Percentiles rank a stretch among this genome's conserved stretches.
Conservation (phyloP, 108 stramenopile species). For the Pseudonitzschia multistriata region DNA sequence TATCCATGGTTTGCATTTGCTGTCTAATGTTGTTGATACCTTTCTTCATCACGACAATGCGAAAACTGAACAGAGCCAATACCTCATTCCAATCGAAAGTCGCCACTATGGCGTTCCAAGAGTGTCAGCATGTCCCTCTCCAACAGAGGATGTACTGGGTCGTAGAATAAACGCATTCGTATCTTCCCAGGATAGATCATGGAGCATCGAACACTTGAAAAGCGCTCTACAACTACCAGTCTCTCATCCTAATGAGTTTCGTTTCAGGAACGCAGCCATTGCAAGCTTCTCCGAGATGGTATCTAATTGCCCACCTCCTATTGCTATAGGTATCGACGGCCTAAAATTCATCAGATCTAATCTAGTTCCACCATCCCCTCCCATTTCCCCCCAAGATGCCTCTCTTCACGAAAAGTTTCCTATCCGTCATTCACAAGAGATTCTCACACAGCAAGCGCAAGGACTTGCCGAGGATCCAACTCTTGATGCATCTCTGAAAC, state of each 20-base stretch:
- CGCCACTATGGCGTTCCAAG: not conserved
- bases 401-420: not conserved
- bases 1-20: conserved; percentile 2
- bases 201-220: not conserved
- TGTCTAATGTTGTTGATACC: not conserved
- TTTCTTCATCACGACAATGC: not conserved
- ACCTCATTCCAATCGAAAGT: not conserved
- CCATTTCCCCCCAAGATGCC: not conserved
- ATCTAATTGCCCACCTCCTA: not conserved
- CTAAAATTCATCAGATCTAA: not conserved
- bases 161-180: not conserved
- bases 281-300: not conserved
- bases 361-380: not conserved
- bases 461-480: not conserved
- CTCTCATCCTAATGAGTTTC: not conserved
- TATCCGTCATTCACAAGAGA: not conserved
- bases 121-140: not conserved
- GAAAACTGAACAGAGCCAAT: not conserved
- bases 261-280: not conserved
- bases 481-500: not conserved
- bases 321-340: not conserved
- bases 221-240: not conserved
- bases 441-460: not conserved
- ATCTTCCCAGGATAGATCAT: not conserved
- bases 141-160: not conserved